Evolutionary conservation across 306 rosid species (phyloP), one percentile per base, ranked within the genome.

Genomic region (Rosa chinensis): DNA sequence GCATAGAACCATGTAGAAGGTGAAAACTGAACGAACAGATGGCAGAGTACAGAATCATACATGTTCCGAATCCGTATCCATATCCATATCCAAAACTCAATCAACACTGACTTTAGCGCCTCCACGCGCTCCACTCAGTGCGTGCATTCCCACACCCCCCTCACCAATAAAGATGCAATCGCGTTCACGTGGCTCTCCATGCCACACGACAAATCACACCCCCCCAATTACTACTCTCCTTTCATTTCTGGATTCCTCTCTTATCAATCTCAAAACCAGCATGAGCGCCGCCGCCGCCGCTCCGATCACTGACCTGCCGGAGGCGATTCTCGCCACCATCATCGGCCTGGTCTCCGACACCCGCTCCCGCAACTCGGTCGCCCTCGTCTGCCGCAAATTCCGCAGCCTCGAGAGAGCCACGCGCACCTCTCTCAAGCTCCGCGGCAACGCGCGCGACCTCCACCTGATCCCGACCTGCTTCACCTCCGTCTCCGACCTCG

Each of bases 361-460:
- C 66, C 90, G 99, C 4, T 82, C 93, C 6, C 85, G 99, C 18
- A 93, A 95, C 89, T 80, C 93, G 0, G 73, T 91, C 13, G 82
- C 99, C 9, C 81, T 95, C 6, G 92, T 88, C 1, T 90, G 85
- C 83, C 76, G 72, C 75, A 88, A 79, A 75, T 95, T 93, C 86
- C 81, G 45, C 53, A 44, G 72, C 0, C 48, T 90, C 0, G 99
- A 95, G 43, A 74, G 98, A 28, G 79, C 86, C 74, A 95, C 99
- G 68, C 96, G 99, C 67, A 44, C 82, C 23, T 70, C 90, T 12
- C 93, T 95, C 85, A 81, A 88, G 8, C 97, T 95, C 73, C 91
- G 93, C 0, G 97, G 98, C 1, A 95, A 93, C 96, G 98, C 97
- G 70, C 96, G 91, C 53, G 91, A 95, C 85, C 88, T 95, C 6